phyloP scores from a whole-genome alignment of 1,284 basidiomycete genomes.

The Pseudozyma sp. region DNA sequence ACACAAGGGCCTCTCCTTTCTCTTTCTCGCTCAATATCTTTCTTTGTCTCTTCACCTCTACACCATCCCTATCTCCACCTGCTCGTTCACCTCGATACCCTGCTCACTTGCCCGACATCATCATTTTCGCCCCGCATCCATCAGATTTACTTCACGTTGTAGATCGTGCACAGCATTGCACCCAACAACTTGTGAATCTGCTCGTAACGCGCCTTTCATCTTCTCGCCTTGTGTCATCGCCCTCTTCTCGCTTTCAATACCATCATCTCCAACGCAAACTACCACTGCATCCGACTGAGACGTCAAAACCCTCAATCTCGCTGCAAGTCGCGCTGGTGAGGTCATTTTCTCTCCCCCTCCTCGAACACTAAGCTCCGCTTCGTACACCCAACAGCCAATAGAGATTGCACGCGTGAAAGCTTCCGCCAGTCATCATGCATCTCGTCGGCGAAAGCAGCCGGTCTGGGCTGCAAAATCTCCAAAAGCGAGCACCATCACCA shows the following conservation, averaged over 20 bases:
- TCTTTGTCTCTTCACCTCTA: background rate
- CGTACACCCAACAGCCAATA: background rate
- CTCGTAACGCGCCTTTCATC: background rate
- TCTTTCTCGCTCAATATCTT: background rate
- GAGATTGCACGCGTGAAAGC: background rate
- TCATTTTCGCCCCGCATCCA: background rate
- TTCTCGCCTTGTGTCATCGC: background rate
- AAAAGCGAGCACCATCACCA: conserved; percentile 24
- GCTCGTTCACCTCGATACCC: background rate
- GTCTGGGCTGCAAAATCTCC: conserved; percentile 15
- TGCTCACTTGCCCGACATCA: background rate
- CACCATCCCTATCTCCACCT: background rate
- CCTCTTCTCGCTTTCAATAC: background rate
- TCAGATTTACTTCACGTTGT: no score
- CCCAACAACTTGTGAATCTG: no score
- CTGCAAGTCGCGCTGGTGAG: no score
- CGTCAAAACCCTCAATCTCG: no score
- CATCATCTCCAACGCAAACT: no score
- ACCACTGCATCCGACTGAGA: no score
- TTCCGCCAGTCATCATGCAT: conserved; percentile 16
- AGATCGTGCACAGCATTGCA: background rate
- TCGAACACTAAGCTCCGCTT: background rate
- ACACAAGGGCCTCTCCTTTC: background rate
- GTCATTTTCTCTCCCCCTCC: background rate
- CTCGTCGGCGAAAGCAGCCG: conserved; percentile 44